These are phyloP conservation scores for Talaromyces sp. DNA, from an alignment of 2,329 filamentous ascomycete species.

Conservation along the genomic window DNA sequence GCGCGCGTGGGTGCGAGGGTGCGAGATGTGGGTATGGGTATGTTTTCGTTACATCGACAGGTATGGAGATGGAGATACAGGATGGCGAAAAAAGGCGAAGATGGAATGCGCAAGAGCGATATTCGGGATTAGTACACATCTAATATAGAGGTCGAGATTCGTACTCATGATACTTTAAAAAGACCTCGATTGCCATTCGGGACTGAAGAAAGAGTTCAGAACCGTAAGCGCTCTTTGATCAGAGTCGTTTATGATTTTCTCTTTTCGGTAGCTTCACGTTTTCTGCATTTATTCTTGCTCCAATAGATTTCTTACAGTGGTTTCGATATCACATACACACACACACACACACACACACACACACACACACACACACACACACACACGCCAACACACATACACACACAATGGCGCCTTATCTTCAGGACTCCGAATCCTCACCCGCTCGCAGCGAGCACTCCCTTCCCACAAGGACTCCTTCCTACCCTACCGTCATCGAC, in stretches of 20 bases:
- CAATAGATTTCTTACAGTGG: neutral
- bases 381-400: neutral
- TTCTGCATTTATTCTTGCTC: neutral
- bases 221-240: neutral
- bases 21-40: neutral
- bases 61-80: neutral
- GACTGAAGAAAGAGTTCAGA: neutral
- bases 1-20: neutral
- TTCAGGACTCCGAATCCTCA: neutral
- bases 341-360: neutral
- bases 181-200: neutral
- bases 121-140: neutral
- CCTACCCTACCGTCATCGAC: slow-evolving; percentile 4
- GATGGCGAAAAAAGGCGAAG: neutral
- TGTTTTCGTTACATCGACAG: neutral
- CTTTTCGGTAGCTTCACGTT: neutral
- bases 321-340: neutral
- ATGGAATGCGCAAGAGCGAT: neutral
- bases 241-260: neutral
- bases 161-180: neutral
- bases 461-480: neutral
- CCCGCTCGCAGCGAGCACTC: neutral
- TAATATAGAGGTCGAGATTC: neutral
- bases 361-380: neutral
- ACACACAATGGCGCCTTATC: neutral